Evolutionary conservation across 1,139 yeast genomes (phyloP), one percentile per base, ranked within the genome.

Genomic region (Diutina sp.): DNA sequence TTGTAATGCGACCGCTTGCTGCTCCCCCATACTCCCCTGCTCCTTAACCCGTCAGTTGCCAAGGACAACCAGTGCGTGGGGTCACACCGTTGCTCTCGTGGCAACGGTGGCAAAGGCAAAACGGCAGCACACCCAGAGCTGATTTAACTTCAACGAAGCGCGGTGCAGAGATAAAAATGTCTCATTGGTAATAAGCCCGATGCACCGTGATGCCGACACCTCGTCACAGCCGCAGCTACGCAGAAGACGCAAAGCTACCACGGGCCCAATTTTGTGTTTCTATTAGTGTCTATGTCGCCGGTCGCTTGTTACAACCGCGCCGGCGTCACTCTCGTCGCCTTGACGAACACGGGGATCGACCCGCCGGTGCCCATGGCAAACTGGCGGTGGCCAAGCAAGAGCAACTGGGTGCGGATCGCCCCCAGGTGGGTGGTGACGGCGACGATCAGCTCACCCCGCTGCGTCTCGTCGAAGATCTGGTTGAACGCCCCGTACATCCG

Each of bases 321-420:
- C 8, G 21, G 11, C 8, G 21, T n/a, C 6, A 25, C 47, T 6
- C 50, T 18, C 12, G 21, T 8, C 1, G 50, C 79, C 59, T 70
- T 70, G 1, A 74, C 78, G 58, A 73, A 68, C 12, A 74, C 78
- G 0, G 79, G 78, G 46, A 74, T 69, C 69, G 74, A 68, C 6
- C 78, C 79, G 12, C 79, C 79, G 6, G 79, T 74, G 8, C 77
- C 78, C 32, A 74, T 71, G 4, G 73, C 71, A 65, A 74, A 74
- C 30, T 71, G 64, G 48, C 79, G 63, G 60, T 74, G 78, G 54
- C 75, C 74, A 60, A 74, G 68, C 2, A 69, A 78, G 61, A 73
- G 61, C 56, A 74, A 66, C 58, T 72, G 77, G 4, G 78, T 70
- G 57, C 77, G 64, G 57, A 74, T 74, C 28, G 74, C 65, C 1